A percentile compares a stretch with the other conserved stretches of the same genome.
These are phyloP conservation scores for Cytospora paraplurivora DNA, from an alignment of 2,329 filamentous ascomycete species.

Conservation along the genomic window DNA sequence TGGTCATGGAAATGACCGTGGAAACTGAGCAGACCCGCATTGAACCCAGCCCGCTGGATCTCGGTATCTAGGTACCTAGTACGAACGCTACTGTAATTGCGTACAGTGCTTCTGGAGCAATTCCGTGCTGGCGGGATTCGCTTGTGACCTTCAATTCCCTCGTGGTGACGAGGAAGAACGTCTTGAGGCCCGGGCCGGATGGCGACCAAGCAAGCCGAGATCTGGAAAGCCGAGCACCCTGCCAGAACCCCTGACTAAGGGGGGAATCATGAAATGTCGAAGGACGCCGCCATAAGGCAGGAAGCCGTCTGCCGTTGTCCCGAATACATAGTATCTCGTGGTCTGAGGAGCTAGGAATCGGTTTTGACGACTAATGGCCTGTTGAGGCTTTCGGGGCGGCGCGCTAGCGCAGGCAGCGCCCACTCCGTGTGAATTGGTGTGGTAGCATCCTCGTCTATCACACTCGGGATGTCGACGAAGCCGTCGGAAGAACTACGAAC, in stretches of 20 bases:
- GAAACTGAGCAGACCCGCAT: neutral
- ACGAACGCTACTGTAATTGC: neutral
- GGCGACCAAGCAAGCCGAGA: slow-evolving; percentile 5
- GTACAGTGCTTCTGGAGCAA: too few species aligned
- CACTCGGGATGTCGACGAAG: slow-evolving; percentile 2
- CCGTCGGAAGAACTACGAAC: neutral
- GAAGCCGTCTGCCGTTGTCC: slow-evolving; percentile 21
- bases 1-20: too few species aligned
- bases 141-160: neutral
- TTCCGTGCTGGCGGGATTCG: neutral
- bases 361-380: slow-evolving; percentile 11
- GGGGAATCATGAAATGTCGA: slow-evolving; percentile 28
- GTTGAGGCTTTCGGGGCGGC: slow-evolving; percentile 16
- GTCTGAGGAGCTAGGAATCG: slow-evolving; percentile 13
- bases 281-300: slow-evolving; percentile 32
- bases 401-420: slow-evolving; percentile 8
- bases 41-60: slow-evolving; percentile 5
- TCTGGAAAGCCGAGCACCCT: neutral
- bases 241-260: slow-evolving; percentile 3
- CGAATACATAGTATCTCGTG: neutral
- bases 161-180: slow-evolving; percentile 3
- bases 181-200: slow-evolving; percentile 10
- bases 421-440: neutral
- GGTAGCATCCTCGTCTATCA: slow-evolving; percentile 13
- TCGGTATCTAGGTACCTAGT: neutral